Base-by-base conservation (phyloP, 192 early-diverging fungal genomes). In the Cladochytrium replicatum region DNA sequence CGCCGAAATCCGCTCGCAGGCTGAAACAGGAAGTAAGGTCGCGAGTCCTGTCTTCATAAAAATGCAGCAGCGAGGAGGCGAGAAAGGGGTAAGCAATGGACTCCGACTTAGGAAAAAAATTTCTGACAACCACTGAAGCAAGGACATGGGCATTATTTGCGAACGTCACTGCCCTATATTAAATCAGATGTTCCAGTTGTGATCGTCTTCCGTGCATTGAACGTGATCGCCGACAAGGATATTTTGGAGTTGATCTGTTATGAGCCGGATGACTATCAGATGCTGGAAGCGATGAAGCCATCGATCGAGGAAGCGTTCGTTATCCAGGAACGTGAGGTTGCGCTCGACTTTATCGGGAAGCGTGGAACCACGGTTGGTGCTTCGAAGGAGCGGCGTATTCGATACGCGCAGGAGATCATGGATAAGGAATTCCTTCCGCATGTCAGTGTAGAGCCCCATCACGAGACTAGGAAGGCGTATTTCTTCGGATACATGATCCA, bases 401-500 rank as follows among this genome's bases (percentile, higher is more conserved):
- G 74, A 61, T 86, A 85, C 50, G 93, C 93, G 1, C 75, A 77
- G 7, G 91, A 97, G 32, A 92, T 99, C 57, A 62, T 99, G 51
- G 87, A 94, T 64, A 95, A 96, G 70, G 96, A 99, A 67, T 82
- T 99, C 51, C 67, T 99, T 44, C 96, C 96, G 46, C 93, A 99
- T 51, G 86, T 99, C 22, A 85, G 89, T 53, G 90, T 80, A 5
- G 79, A 80, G 53, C 75, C 85, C 31, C 82, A 90, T 54, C 83
- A 83, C 24, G 87, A 94, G 60, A 89, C 88, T 3, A 59, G 84
- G 26, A 99, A 99, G 71, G 87, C 96, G 24, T 96, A 84, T 65
- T 99, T 99, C 63, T 89, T 99, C 59, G 92, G 96, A 6, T 99
- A 96, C 64, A 97, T 99, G 93, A 92, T 99, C 56, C 93, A 97